Percentiles rank a stretch among this genome's conserved stretches.
Conservation (phyloP, 352 stramenopile genomes). For the Phytophthora fragariaefolia region DNA sequence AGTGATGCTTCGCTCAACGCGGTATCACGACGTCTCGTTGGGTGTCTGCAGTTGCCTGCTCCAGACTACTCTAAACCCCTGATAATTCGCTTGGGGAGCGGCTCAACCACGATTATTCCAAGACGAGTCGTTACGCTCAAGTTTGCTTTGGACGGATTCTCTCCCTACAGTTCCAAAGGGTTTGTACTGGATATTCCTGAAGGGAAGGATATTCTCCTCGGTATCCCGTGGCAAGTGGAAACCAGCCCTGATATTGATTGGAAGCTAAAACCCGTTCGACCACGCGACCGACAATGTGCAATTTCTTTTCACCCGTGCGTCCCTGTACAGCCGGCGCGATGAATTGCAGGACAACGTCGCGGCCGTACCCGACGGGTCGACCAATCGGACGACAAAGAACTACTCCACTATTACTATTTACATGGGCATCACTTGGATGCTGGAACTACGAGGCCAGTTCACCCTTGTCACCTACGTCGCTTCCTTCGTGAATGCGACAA, state of each 20-base stretch:
- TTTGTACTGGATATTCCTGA: conserved; percentile 13
- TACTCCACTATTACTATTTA: background rate
- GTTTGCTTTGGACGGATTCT: background rate
- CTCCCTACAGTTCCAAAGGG: background rate
- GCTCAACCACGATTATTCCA: background rate
- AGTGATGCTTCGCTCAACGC: conserved; percentile 8
- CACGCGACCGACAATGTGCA: background rate
- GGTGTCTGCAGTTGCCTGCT: background rate
- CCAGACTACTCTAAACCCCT: conserved; percentile 8
- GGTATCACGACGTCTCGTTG: background rate
- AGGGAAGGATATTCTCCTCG: conserved; percentile 9
- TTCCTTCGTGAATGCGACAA: conserved; percentile 8
- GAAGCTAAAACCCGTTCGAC: background rate
- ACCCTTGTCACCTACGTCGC: background rate
- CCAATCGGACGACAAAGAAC: background rate
- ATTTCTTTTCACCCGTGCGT: background rate
- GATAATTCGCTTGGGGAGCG: conserved; percentile 3
- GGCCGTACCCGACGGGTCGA: background rate
- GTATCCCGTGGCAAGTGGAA: conserved; percentile 8
- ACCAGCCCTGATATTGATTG: conserved; percentile 1
- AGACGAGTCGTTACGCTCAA: conserved; percentile 1
- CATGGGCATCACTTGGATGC: background rate
- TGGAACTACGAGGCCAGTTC: background rate
- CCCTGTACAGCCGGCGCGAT: background rate
- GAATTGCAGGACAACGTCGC: background rate